These are phyloP conservation scores for Coprinellus aureogranulatus DNA, from an alignment of 768 basidiomycete species.

Conservation along the genomic window DNA sequence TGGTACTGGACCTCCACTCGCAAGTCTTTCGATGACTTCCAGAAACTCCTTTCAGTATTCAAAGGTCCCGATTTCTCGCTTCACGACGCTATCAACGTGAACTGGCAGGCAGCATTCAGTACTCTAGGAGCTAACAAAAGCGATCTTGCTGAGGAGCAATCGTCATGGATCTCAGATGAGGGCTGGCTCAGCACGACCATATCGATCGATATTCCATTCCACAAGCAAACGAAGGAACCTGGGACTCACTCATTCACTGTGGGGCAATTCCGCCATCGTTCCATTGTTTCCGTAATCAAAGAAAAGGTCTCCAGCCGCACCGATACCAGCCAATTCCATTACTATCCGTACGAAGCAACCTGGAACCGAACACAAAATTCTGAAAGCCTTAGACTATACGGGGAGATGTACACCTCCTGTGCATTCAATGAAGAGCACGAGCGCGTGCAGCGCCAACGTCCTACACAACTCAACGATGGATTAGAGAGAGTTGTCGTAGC, in stretches of 20 bases:
- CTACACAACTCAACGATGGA: not conserved
- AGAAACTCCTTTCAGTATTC: not conserved
- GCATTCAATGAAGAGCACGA: slow-evolving; percentile 12
- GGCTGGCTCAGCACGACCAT: not conserved
- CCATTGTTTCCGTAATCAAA: not conserved
- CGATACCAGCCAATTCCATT: not conserved
- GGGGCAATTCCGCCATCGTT: not conserved
- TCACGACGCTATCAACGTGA: not conserved
- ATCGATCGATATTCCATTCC: not conserved
- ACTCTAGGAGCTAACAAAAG: not conserved
- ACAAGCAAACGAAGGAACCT: not conserved
- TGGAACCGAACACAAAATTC: not conserved
- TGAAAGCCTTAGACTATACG: slow-evolving; percentile 1
- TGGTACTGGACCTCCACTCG: not conserved
- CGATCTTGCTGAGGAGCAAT: not conserved
- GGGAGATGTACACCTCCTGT: slow-evolving; percentile 18
- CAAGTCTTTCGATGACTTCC: not conserved
- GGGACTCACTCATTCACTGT: not conserved
- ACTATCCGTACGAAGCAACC: not conserved
- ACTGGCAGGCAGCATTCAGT: not conserved
- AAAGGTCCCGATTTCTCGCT: not conserved
- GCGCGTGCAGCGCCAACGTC: not conserved
- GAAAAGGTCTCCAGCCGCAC: not conserved
- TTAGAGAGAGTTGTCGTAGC: slow-evolving; percentile 19
- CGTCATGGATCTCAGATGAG: not conserved